Evolutionary conservation across 805 yeast species (phyloP), one percentile per base, ranked within the genome.

Genomic region (Cyberlindnera subsufficiens): DNA sequence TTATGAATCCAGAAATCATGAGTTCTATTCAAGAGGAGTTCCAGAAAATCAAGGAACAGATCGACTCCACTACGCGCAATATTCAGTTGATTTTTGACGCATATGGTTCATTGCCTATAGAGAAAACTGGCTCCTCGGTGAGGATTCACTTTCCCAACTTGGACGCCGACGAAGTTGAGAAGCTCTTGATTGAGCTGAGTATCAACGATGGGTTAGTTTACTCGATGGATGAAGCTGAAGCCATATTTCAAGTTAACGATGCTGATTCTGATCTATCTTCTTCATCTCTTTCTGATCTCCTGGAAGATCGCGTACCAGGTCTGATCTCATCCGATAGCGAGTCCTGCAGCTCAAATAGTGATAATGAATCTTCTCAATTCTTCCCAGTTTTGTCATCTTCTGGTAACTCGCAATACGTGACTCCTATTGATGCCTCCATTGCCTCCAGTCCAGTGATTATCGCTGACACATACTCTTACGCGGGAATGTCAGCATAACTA

Each of bases 121-220:
- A 78, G 37, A 62, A 75, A 42, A 68, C 68, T 37, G 54, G 63
- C 32, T 58, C 64, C 11, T 64, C 68, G 27, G 61, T 79, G 40
- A 65, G 82, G 50, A 76, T 82, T 13, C 82, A 76, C 57, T 86
- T 87, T 64, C 88, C 91, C 30, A 85, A 83, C 57, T 72, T 83
- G 45, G 87, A 83, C 46, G 62, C 71, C 6, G 65, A 59, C 6
- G 78, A 78, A 50, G 75, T 85, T 52, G 82, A 80, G 52, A 46
- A 49, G 17, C 61, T 85, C 45, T 61, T 84, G 45, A 56, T 68
- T 32, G 93, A 84, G 35, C 68, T 76, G 46, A 83, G 77, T 19
- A 75, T 85, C 6, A 58, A 73, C 2, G 68, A 74, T 10, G 90
- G 89, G 2, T 61, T 71, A 19, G 78, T 83, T 16, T 60, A 63